Percentiles rank a stretch among this genome's conserved stretches.
Conservation (phyloP, 2,329 filamentous ascomycete species). For the Hypoxylon sp. region DNA sequence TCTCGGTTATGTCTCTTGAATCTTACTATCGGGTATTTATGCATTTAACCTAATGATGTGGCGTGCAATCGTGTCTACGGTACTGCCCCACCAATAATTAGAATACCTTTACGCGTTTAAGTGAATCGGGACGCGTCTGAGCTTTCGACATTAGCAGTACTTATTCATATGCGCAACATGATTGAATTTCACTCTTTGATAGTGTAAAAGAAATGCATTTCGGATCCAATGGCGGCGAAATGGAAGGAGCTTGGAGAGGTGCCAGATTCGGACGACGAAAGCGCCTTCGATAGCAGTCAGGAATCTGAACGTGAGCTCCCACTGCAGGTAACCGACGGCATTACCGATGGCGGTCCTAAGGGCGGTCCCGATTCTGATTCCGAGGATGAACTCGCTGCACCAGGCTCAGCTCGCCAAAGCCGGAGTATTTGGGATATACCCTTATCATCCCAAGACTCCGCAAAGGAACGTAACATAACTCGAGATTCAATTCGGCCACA, state of each 20-base stretch:
- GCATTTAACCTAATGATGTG: slow-evolving; percentile 5
- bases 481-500: slow-evolving; percentile 50
- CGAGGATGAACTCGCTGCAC: slow-evolving; percentile 13
- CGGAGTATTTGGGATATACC: slow-evolving; percentile 54
- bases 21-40: neutral
- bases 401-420: slow-evolving; percentile 4
- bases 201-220: slow-evolving; percentile 52
- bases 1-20: neutral
- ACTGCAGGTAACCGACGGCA: slow-evolving; percentile 15
- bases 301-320: slow-evolving; percentile 50
- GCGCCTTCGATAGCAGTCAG: slow-evolving; percentile 55
- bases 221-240: slow-evolving; percentile 58
- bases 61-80: neutral
- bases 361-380: slow-evolving; percentile 7
- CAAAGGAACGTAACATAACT: slow-evolving; percentile 49
- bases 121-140: slow-evolving; percentile 41
- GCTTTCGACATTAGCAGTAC: slow-evolving; percentile 10
- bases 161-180: slow-evolving; percentile 27
- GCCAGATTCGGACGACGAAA: slow-evolving; percentile 62
- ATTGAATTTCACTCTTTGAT: slow-evolving; percentile 3
- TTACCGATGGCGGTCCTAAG: neutral
- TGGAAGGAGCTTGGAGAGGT: slow-evolving; percentile 63
- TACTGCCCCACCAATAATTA: slow-evolving; percentile 19
- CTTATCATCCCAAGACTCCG: slow-evolving; percentile 47
- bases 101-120: slow-evolving; percentile 41